Conservation (phyloP, 495 filamentous ascomycete genomes). For the Friedmanniomyces simplex region DNA sequence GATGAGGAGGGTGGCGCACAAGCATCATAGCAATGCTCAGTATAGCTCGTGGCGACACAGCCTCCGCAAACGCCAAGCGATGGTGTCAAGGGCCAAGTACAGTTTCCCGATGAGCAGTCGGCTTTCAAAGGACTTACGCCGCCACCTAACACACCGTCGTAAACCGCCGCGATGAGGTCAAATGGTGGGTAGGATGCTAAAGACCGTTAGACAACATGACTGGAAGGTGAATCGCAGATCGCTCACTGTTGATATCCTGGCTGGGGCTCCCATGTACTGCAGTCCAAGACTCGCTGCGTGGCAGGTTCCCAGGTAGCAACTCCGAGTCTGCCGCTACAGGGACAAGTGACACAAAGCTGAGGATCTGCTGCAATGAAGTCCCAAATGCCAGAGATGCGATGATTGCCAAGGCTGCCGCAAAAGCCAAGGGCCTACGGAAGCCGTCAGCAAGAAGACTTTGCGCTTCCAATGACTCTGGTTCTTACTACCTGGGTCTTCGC, state of each 20-base stretch:
- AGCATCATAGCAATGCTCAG: not conserved
- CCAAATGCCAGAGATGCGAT: not conserved
- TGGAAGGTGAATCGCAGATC: not conserved
- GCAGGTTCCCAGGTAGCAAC: not conserved
- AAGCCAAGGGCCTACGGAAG: not conserved
- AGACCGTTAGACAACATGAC: not conserved
- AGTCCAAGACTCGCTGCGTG: not conserved
- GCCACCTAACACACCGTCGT: not conserved
- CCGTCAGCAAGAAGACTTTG: not conserved
- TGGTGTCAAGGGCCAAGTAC: not conserved
- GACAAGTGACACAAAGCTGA: not conserved
- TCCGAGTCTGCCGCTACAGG: not conserved
- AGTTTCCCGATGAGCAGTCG: not conserved
- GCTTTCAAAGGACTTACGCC: not conserved
- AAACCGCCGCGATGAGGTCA: not conserved
- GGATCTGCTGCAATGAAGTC: not conserved
- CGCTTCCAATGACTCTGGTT: no score
- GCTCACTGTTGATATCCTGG: not conserved
- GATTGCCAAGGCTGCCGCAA: not conserved
- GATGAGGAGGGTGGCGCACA: not conserved
- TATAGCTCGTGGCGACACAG: not conserved
- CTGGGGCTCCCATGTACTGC: not conserved
- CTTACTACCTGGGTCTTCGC: not conserved
- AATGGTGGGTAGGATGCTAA: not conserved
- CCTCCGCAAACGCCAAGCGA: not conserved